Evolutionary conservation across 306 rosid genomes (phyloP), one percentile per base, ranked within the genome.

Genomic region (Cajanus cajan): DNA sequence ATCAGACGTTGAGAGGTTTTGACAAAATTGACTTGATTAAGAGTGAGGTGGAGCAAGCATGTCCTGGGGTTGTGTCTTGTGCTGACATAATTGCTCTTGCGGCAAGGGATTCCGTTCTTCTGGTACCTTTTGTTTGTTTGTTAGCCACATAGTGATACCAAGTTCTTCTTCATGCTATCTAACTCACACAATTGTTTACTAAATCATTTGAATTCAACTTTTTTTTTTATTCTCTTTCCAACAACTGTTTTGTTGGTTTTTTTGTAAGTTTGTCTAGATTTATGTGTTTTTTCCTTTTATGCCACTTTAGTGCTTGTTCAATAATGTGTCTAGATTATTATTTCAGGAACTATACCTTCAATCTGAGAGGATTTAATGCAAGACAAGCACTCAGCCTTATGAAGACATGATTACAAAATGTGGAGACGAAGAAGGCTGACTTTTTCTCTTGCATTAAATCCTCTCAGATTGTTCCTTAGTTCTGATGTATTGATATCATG

Each of bases 1-100:
- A 94, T 74, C 86, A 81, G 73, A 81, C 80, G 18, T 67, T 88
- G 82, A 83, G 47, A 77, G 91, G 88, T 28, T 88, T 88, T 68
- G 89, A 88, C 70, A 44, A 71, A 71, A 81, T 88, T 72, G 91
- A 85, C 68, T 19, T 55, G 83, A 85, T 88, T 28, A 88, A 88
- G 80, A 81, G 78, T 77, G 89, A 85, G 79, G 79, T 85, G 58
- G 91, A 85, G 71, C 84, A 85, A 82, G 78, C 77, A 36, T 88
- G 91, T 79, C 83, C 88, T 2, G 85, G 88, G 7, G 82, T 79
- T 43, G 91, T 83, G 13, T 85, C 91, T 71, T 88, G 88, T 78
- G 88, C 89, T 37, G 91, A 88, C 58, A 81, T 83, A 8, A 71
- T 88, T 37, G 83, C 89, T 62, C 78, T 88, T 47, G 89, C 91